A percentile compares a stretch with the other conserved stretches of the same genome.
These are phyloP conservation scores for Hamigera avellanea DNA, from an alignment of 495 filamentous ascomycete species.

Conservation along the genomic window DNA sequence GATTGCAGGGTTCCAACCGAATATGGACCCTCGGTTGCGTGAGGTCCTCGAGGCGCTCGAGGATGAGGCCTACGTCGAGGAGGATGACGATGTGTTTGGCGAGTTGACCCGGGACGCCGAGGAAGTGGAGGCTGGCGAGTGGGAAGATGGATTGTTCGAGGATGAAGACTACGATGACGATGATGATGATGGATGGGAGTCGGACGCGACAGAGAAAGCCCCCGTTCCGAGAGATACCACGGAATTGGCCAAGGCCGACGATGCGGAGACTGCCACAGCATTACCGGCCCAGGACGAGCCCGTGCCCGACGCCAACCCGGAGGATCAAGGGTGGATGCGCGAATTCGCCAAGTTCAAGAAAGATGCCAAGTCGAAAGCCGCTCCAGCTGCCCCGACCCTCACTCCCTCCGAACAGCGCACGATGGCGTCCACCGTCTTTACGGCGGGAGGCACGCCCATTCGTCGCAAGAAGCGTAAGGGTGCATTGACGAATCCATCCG, in stretches of 20 bases:
- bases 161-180: conserved; percentile 48
- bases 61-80: conserved; percentile 84
- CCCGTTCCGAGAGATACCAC: conserved; percentile 33
- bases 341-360: conserved; percentile 88
- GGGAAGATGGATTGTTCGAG: conserved; percentile 44
- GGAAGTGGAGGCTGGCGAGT: conserved; percentile 61
- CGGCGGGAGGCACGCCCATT: conserved; percentile 55
- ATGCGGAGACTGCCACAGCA: conserved; percentile 6
- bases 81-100: conserved; percentile 67
- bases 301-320: conserved; percentile 28
- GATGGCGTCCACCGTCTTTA: conserved; percentile 69
- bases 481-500: conserved; percentile 75
- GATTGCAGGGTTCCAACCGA: conserved; percentile 86
- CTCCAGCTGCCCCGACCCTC: conserved; percentile 26
- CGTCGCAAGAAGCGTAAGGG: conserved; percentile 84
- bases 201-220: conserved; percentile 78
- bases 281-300: conserved; percentile 33
- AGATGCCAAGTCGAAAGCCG: conserved; percentile 42
- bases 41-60: conserved; percentile 92
- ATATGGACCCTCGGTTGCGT: conserved; percentile 91
- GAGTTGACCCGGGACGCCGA: conserved; percentile 60
- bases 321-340: conserved; percentile 68
- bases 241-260: conserved; percentile 8
- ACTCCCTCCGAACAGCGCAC: conserved; percentile 39
- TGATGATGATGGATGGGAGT: conserved; percentile 75